Evolutionary conservation across 176 grass and related monocot species (phyloP).

Genomic region (Carex kokanica): DNA sequence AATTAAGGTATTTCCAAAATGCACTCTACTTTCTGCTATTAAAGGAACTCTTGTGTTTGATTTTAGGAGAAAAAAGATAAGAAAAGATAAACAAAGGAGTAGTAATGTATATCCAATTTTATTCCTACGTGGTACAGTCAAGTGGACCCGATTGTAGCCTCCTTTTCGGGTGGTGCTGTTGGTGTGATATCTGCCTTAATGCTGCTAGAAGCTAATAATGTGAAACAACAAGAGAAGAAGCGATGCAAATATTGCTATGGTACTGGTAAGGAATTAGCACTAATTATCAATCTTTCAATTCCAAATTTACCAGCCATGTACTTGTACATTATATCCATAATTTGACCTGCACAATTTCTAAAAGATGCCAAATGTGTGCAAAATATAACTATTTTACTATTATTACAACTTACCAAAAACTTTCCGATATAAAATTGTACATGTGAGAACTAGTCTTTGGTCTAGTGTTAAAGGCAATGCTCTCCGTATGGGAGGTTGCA

Average conservation of each 20-base stretch:
- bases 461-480: too few relatives aligned
- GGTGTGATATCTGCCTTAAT: conserved; percentile 89
- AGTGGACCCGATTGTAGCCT: conserved; percentile 94
- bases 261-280: conserved; percentile 47
- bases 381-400: neutral
- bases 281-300: conserved; percentile 19
- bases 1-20: conserved; percentile 58
- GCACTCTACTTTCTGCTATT: neutral
- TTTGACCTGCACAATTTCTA: neutral
- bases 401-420: neutral
- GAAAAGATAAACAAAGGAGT: neutral
- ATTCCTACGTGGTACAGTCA: conserved; percentile 44
- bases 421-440: neutral
- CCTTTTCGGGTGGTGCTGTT: conserved; percentile 83
- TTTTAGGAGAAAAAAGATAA: neutral
- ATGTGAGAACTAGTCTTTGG: neutral
- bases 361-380: neutral
- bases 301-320: neutral
- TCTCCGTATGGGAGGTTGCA: too few relatives aligned
- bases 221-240: conserved; percentile 93
- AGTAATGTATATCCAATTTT: conserved; percentile 19
- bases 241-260: conserved; percentile 90
- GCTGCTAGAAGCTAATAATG: conserved; percentile 84
- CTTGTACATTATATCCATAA: conserved; percentile 15
- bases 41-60: neutral